Conservation (phyloP, 192 early-diverging fungal genomes). For the Rhizophlyctis rosea region DNA sequence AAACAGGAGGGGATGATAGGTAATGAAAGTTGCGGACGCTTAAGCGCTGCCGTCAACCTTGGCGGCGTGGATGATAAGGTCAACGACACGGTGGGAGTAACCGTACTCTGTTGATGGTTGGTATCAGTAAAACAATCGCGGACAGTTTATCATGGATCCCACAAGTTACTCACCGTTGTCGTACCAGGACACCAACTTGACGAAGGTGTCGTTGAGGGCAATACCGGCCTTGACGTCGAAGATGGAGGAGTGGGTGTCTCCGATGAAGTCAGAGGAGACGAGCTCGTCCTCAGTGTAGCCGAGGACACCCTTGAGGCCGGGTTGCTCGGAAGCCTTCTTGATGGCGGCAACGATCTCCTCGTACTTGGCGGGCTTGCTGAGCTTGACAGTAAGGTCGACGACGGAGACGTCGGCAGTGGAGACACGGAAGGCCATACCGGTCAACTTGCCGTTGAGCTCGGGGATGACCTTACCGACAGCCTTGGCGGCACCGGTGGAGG, state of each 20-base stretch:
- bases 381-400: conserved; percentile 92
- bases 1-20: no score
- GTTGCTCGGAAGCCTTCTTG: conserved; percentile 78
- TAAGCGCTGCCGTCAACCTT: neutral
- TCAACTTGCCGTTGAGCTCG: conserved; percentile 89
- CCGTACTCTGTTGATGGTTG: conserved; percentile 64
- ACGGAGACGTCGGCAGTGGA: conserved; percentile 92
- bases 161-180: conserved; percentile 41
- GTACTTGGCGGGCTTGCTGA: conserved; percentile 87
- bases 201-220: conserved; percentile 87
- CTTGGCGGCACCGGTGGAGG: conserved; percentile 97
- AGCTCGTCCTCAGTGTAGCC: conserved; percentile 93
- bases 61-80: conserved; percentile 68
- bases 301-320: conserved; percentile 87
- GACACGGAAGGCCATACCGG: conserved; percentile 99
- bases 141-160: no score
- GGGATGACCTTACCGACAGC: conserved; percentile 98
- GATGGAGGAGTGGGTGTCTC: conserved; percentile 86
- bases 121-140: no score
- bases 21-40: no score
- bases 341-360: conserved; percentile 83
- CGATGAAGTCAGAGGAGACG: conserved; percentile 93
- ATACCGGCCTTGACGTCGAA: conserved; percentile 97
- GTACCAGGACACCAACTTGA: conserved; percentile 96
- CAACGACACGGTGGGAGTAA: conserved; percentile 88